These are phyloP conservation scores for Parastagonospora nodorum DNA, from an alignment of 2,329 filamentous ascomycete species.

Conservation along the genomic window DNA sequence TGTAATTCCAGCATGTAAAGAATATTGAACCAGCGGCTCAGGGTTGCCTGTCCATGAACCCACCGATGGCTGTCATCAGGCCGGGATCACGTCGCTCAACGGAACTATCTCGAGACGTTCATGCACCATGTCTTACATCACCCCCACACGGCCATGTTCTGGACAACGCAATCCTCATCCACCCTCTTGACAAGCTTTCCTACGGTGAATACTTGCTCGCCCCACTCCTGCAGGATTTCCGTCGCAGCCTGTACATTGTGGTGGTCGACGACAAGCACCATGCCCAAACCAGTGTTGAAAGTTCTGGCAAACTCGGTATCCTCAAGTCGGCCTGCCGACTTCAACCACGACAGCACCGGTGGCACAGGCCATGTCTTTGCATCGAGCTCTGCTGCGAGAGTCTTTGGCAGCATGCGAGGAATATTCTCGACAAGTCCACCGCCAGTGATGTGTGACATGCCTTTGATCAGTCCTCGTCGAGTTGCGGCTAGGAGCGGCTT, in stretches of 20 bases:
- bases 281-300: conserved; percentile 94
- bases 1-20: no score
- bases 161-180: conserved; percentile 63
- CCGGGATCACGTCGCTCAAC: no score
- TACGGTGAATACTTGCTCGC: conserved; percentile 78
- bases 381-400: conserved; percentile 81
- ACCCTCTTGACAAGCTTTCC: conserved; percentile 69
- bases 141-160: conserved; percentile 60
- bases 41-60: no score
- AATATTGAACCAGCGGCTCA: no score
- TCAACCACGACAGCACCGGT: conserved; percentile 85
- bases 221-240: conserved; percentile 65
- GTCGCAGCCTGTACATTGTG: conserved; percentile 66
- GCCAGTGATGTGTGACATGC: conserved; percentile 95
- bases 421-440: conserved; percentile 93
- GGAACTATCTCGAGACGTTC: neutral
- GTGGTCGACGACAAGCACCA: conserved; percentile 81
- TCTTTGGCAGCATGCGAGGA: conserved; percentile 83
- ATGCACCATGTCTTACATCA: conserved; percentile 16
- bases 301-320: conserved; percentile 84
- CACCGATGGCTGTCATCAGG: neutral
- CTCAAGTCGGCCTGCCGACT: conserved; percentile 71
- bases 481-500: conserved; percentile 72
- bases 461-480: conserved; percentile 73
- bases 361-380: conserved; percentile 76